Evolutionary conservation across 2,329 filamentous ascomycete genomes (phyloP).

Genomic region (Fusarium humuli): DNA sequence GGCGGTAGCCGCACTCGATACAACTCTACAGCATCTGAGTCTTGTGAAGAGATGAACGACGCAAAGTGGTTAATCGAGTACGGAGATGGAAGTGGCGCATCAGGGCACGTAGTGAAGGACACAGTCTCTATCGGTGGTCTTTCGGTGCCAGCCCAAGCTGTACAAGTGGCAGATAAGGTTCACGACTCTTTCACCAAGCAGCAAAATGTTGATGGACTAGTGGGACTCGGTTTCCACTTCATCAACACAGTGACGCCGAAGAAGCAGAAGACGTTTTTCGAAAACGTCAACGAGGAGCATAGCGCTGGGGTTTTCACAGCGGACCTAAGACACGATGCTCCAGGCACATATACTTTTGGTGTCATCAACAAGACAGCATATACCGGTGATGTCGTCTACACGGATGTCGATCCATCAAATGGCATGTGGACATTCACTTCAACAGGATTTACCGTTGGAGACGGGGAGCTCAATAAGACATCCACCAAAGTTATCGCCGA

Average conservation of each 20-base stretch:
- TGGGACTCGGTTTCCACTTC: conserved; percentile 57
- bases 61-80: conserved; percentile 58
- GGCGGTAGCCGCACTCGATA: conserved; percentile 54
- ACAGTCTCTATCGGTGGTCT: conserved; percentile 58
- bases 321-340: conserved; percentile 66
- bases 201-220: conserved; percentile 55
- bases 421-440: conserved; percentile 73
- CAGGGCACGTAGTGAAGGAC: conserved; percentile 58
- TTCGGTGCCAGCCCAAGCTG: conserved; percentile 55
- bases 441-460: conserved; percentile 35
- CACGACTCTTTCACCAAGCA: conserved; percentile 56
- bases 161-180: conserved; percentile 58
- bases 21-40: conserved; percentile 54
- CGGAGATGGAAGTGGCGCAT: conserved; percentile 58
- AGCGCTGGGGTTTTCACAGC: conserved; percentile 70
- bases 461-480: conserved; percentile 41
- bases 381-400: conserved; percentile 70
- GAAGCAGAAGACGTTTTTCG: conserved; percentile 58
- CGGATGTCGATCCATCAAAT: conserved; percentile 68
- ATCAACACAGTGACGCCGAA: conserved; percentile 58
- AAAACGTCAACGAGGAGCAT: conserved; percentile 45
- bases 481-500: conserved; percentile 61
- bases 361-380: conserved; percentile 73
- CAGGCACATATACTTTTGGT: conserved; percentile 80
- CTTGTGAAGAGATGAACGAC: conserved; percentile 52